Evolutionary conservation across 2,329 filamentous ascomycete genomes (phyloP).

Genomic region (Penicillium hordei): DNA sequence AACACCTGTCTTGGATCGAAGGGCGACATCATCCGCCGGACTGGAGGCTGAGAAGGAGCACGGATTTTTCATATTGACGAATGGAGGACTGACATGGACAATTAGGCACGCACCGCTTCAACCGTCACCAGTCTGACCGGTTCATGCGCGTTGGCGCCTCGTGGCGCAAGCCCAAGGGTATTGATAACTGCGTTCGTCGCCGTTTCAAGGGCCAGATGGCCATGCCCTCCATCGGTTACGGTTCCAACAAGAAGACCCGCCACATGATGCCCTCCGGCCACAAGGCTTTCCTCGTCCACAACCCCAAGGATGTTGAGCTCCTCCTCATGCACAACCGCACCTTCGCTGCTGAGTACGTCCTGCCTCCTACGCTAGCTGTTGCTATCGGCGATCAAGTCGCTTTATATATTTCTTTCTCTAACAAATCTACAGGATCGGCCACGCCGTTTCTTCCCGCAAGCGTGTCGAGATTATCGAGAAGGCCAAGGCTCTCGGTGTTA

Average conservation of each 20-base stretch:
- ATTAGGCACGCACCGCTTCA: slow-evolving; percentile 89
- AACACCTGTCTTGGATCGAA: slow-evolving; percentile 4
- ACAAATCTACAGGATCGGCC: slow-evolving; percentile 72
- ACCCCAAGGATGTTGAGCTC: slow-evolving; percentile 91
- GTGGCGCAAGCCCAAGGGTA: slow-evolving; percentile 99
- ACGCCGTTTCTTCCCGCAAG: slow-evolving; percentile 98
- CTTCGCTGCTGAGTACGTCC: slow-evolving; percentile 93
- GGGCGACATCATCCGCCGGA: slow-evolving; percentile 7
- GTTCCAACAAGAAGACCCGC: slow-evolving; percentile 99
- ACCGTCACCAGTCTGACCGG: slow-evolving; percentile 94
- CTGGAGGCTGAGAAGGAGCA: slow-evolving; percentile 4
- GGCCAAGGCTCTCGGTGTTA: slow-evolving; percentile 97
- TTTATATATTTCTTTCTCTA: slow-evolving; percentile 5
- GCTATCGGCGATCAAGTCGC: not conserved
- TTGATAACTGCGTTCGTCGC: slow-evolving; percentile 96
- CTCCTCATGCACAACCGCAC: slow-evolving; percentile 99
- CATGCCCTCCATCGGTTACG: slow-evolving; percentile 99
- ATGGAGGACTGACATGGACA: slow-evolving; percentile 37
- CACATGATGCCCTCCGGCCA: slow-evolving; percentile 99
- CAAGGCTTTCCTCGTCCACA: slow-evolving; percentile 99
- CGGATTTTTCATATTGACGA: slow-evolving; percentile 30
- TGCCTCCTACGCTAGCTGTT: not conserved
- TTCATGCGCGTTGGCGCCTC: slow-evolving; percentile 87
- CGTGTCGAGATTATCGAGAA: slow-evolving; percentile 95
- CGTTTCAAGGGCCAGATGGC: slow-evolving; percentile 93